phyloP scores from a whole-genome alignment of 208 protist genomes.

The Naegleria fowleri region DNA sequence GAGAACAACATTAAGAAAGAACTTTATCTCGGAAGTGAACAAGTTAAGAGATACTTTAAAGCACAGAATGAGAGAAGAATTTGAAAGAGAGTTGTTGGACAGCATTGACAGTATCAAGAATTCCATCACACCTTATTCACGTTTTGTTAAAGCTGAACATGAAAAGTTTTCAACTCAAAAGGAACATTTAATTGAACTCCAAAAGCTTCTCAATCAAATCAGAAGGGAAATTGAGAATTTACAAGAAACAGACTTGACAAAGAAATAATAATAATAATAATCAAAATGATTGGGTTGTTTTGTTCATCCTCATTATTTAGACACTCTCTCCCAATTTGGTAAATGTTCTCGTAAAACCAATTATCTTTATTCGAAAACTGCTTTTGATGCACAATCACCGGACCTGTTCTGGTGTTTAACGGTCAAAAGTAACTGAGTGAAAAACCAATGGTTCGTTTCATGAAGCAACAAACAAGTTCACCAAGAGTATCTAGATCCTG shows the following conservation, averaged over 20 bases:
- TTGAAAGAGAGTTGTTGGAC: neutral
- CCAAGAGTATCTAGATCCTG: too few relatives aligned
- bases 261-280: neutral
- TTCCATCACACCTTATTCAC: slow-evolving; percentile 3
- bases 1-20: neutral
- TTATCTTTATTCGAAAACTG: too few relatives aligned
- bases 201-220: neutral
- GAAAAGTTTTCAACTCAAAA: neutral
- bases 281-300: too few relatives aligned
- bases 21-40: neutral
- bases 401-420: too few relatives aligned
- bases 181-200: neutral
- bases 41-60: neutral
- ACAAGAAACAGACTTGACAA: neutral
- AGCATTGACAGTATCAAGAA: neutral
- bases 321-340: too few relatives aligned
- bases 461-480: too few relatives aligned
- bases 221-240: neutral
- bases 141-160: slow-evolving; percentile 5
- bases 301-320: too few relatives aligned
- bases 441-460: too few relatives aligned
- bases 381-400: too few relatives aligned
- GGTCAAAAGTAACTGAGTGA: too few relatives aligned
- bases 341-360: too few relatives aligned
- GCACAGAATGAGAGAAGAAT: neutral